A percentile compares a stretch with the other conserved stretches of the same genome.
phyloP scores from a whole-genome alignment of 2,329 filamentous ascomycete species.

The Trichoderma cornu-damae region DNA sequence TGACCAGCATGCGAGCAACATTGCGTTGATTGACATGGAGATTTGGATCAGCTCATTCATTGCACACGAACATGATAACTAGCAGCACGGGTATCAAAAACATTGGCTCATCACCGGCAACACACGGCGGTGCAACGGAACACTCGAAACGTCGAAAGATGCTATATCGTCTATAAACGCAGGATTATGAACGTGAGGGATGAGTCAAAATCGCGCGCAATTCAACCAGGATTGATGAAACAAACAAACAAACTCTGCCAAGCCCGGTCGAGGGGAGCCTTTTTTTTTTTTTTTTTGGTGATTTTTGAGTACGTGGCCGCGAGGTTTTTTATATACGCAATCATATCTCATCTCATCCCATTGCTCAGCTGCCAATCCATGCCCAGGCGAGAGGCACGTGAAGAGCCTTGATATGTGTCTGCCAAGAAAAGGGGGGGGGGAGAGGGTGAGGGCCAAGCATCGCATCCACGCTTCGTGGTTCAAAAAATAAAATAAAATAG shows the following conservation, averaged over 20 bases:
- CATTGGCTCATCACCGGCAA: too few species aligned
- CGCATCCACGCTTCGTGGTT: background rate
- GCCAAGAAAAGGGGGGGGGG: too few species aligned
- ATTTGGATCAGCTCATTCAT: too few species aligned
- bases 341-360: too few species aligned
- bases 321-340: background rate
- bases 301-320: background rate
- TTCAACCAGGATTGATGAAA: background rate
- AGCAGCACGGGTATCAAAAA: too few species aligned
- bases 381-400: background rate
- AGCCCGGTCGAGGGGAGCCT: background rate
- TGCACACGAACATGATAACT: too few species aligned
- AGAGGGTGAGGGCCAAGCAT: constrained; percentile 5
- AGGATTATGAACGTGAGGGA: background rate
- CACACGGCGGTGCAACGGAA: too few species aligned
- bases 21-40: too few species aligned
- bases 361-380: constrained; percentile 11
- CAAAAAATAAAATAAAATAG: too few species aligned
- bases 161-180: background rate
- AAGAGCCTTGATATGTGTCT: background rate
- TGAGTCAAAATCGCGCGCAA: background rate
- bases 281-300: too few species aligned
- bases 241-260: background rate
- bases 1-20: too few species aligned
- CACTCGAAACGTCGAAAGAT: too few species aligned